Conservation (phyloP, 2,329 filamentous ascomycete genomes). For the Colletotrichum sp. region DNA sequence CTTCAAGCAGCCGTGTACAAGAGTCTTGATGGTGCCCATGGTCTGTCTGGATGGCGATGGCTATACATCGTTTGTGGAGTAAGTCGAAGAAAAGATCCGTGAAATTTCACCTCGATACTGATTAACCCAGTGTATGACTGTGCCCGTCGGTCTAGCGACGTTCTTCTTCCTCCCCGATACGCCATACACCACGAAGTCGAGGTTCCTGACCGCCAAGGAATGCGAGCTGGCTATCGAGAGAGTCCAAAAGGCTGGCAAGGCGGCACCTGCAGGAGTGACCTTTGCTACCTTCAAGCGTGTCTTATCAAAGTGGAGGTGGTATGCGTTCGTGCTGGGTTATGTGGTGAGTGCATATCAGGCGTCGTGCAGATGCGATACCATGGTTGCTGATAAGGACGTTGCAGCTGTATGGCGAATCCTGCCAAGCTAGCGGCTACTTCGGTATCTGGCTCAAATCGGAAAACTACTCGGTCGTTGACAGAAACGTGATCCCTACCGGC, state of each 20-base stretch:
- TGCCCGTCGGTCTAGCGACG: constrained; percentile 22
- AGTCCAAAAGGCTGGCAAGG: constrained; percentile 18
- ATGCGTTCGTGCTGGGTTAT: constrained; percentile 24
- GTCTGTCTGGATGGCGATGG: constrained; percentile 44
- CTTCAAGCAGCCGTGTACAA: constrained; percentile 59
- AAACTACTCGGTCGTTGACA: constrained; percentile 26
- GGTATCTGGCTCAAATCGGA: constrained; percentile 29
- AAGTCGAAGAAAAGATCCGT: background rate
- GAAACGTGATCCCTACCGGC: constrained; percentile 28
- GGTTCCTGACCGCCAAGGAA: background rate
- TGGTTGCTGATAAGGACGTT: background rate
- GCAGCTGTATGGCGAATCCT: constrained; percentile 9
- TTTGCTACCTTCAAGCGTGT: constrained; percentile 20
- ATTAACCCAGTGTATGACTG: constrained; percentile 10
- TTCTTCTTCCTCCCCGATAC: constrained; percentile 14
- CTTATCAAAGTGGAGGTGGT: constrained; percentile 21
- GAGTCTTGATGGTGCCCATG: constrained; percentile 52
- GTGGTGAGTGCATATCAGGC: constrained; percentile 4
- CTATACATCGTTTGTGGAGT: constrained; percentile 44
- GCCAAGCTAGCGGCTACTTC: constrained; percentile 17
- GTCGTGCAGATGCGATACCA: background rate
- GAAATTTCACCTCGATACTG: background rate
- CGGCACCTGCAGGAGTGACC: constrained; percentile 16
- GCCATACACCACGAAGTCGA: constrained; percentile 3
- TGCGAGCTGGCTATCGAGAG: constrained; percentile 8